Evolutionary conservation across 2,329 filamentous ascomycete species (phyloP).

Genomic region (Orbilia oligospora): DNA sequence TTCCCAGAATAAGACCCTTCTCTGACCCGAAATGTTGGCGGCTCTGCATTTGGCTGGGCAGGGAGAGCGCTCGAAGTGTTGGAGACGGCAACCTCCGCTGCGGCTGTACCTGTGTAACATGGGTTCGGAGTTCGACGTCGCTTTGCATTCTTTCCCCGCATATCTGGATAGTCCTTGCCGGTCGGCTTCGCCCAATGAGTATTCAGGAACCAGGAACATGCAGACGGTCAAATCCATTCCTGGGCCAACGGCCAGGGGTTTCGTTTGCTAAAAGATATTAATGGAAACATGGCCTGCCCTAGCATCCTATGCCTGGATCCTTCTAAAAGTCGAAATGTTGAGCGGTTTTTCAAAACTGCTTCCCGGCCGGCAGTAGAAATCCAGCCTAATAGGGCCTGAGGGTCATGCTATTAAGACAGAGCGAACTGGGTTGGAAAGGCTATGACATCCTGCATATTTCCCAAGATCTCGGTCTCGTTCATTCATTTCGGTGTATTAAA

Average conservation of each 20-base stretch:
- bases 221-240: background rate
- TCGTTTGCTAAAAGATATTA: background rate
- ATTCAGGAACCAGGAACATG: conserved; percentile 29
- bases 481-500: background rate
- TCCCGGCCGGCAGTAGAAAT: background rate
- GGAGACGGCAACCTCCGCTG: conserved; percentile 16
- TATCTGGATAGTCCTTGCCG: conserved; percentile 1
- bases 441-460: too few species aligned
- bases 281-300: background rate
- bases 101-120: conserved; percentile 28
- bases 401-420: too few species aligned
- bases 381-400: background rate
- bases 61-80: too few species aligned
- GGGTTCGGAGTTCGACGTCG: conserved; percentile 13
- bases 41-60: conserved; percentile 10
- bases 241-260: background rate
- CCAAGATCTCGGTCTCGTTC: too few species aligned
- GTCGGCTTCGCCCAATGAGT: conserved; percentile 9
- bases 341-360: background rate
- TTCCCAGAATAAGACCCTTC: background rate
- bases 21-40: conserved; percentile 1
- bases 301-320: background rate
- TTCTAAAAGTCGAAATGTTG: background rate
- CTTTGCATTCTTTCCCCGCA: background rate
- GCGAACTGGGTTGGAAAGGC: too few species aligned